A percentile compares a stretch with the other conserved stretches of the same genome.
These are phyloP conservation scores for Daphne laureola DNA, from an alignment of 441 rosid genomes.

Conservation along the genomic window DNA sequence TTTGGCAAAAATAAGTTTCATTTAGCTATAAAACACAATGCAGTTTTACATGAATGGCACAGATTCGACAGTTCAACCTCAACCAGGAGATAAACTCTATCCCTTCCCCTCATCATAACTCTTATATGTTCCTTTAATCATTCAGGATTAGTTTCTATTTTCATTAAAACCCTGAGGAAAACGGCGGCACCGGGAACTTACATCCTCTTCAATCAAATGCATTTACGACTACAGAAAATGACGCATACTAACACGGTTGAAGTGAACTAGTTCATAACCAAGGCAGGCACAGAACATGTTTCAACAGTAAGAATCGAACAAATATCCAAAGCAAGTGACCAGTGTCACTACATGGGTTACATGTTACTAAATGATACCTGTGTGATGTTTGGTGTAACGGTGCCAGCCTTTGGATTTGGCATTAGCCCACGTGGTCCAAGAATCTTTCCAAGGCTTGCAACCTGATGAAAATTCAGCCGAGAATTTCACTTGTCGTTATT, in stretches of 20 bases:
- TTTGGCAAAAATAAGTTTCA: background rate
- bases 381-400: conserved; percentile 81
- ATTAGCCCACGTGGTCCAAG: conserved; percentile 99
- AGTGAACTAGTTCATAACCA: too few relatives aligned
- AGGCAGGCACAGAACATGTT: too few relatives aligned
- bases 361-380: conserved; percentile 42
- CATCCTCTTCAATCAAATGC: too few relatives aligned
- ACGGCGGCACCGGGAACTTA: too few relatives aligned
- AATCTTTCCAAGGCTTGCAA: conserved; percentile 92
- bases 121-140: too few relatives aligned
- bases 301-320: background rate
- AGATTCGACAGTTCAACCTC: background rate
- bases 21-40: background rate
- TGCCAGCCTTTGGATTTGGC: conserved; percentile 99
- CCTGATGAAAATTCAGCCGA: conserved; percentile 43
- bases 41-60: conserved; percentile 1
- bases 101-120: too few relatives aligned
- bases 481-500: too few relatives aligned
- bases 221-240: too few relatives aligned
- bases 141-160: too few relatives aligned
- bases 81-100: too few relatives aligned
- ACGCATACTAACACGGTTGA: too few relatives aligned
- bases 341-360: background rate
- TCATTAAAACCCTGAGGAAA: too few relatives aligned
- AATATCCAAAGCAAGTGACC: background rate